phyloP scores from a whole-genome alignment of 192 early-diverging fungal genomes.

The Backusella psychrophila region DNA sequence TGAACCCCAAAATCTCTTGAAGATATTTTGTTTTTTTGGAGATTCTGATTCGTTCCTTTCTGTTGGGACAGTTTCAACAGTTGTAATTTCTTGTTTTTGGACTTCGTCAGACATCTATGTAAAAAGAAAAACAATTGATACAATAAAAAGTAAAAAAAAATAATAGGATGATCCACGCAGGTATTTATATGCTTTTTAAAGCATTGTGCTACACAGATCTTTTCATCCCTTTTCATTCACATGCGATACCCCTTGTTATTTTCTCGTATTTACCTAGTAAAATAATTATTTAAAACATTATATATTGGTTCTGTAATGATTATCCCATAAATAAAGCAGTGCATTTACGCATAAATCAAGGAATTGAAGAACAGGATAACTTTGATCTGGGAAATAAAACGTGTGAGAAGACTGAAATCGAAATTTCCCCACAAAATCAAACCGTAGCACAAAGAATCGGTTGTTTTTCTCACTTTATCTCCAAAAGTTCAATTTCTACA shows the following conservation, averaged over 20 bases:
- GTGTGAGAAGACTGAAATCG: not conserved
- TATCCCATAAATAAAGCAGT: not conserved
- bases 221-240: not conserved
- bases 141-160: not conserved
- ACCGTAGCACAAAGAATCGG: not conserved
- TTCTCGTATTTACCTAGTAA: not conserved
- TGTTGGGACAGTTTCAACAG: not conserved
- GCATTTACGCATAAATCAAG: not conserved
- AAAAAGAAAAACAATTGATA: not conserved
- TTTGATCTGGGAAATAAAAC: not conserved
- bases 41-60: not conserved
- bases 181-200: not conserved
- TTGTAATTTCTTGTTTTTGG: not conserved
- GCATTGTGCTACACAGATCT: not conserved
- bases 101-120: not conserved
- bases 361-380: not conserved
- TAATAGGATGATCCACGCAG: not conserved
- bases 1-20: constrained; percentile 13
- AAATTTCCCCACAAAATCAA: not conserved
- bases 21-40: not conserved
- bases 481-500: constrained; percentile 3
- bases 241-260: not conserved
- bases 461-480: constrained; percentile 7
- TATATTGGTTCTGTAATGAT: not conserved
- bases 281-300: not conserved